phyloP scores from a whole-genome alignment of 441 rosid species.

The Croton setiger region DNA sequence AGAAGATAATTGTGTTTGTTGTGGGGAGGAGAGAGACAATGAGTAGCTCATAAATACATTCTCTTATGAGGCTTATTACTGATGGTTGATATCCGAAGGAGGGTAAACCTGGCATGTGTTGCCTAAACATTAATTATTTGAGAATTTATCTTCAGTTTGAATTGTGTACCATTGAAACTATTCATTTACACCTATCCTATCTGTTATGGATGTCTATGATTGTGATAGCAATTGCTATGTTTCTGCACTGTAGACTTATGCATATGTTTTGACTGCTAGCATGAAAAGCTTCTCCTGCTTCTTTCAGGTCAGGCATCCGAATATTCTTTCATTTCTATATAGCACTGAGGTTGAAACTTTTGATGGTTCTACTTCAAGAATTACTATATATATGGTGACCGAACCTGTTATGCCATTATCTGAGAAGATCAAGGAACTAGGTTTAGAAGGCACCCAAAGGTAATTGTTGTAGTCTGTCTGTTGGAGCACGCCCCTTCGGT shows the following conservation, averaged over 20 bases:
- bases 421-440: conserved; percentile 91
- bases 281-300: conserved; percentile 12
- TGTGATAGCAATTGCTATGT: neutral
- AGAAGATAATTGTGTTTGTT: neutral
- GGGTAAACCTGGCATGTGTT: neutral
- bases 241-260: neutral
- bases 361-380: conserved; percentile 67
- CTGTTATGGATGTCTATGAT: neutral
- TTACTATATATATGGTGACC: conserved; percentile 88
- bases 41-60: neutral
- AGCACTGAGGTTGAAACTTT: conserved; percentile 85
- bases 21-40: no score
- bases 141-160: neutral
- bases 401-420: conserved; percentile 95
- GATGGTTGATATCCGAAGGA: neutral
- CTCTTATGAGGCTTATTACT: neutral
- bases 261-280: neutral
- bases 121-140: neutral
- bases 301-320: conserved; percentile 95
- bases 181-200: neutral
- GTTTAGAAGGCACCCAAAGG: conserved; percentile 92
- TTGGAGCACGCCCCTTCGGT: neutral
- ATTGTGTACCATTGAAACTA: neutral
- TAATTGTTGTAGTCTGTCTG: conserved; percentile 24
- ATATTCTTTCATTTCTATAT: conserved; percentile 85